Evolutionary conservation across 225 moss, liverwort and hornwort species (phyloP), one percentile per base, ranked within the genome.

Genomic region (Anthoceros angustus): DNA sequence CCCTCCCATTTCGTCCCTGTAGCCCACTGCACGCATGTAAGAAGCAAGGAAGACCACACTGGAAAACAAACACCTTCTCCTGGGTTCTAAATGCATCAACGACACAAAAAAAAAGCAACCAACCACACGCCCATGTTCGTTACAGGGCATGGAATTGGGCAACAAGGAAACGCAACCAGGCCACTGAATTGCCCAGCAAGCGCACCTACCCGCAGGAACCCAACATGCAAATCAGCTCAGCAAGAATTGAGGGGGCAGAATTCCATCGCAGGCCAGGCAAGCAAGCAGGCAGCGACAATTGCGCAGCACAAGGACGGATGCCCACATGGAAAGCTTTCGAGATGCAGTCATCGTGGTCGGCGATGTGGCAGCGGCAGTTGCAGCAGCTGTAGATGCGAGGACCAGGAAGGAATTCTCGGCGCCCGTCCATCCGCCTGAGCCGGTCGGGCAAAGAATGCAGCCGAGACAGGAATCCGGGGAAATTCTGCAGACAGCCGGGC

Each of bases 341-440:
- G 68, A 94, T 94, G 73, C 90, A 84, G 65, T 94, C 94, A 79
- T 94, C 94, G 85, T 94, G 94, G 73, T 94, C 88, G 50, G 94
- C 90, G 42, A 94, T 88, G 86, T 94, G 90, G 76, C 90, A 90
- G 69, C 94, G 94, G 82, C 94, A 94, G 79, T 94, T 86, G 80
- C 84, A 84, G 85, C 94, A 94, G 90, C 94, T 94, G 71, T 94
- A 94, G 79, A 94, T 94, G 70, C 94, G 87, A 5, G 94, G 86
- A 65, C 94, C 94, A 26, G 81, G 75, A 70, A 74, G 74, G 32
- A 32, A 32, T 32, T 32, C 32, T 32, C 32, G 32, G 32, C 32
- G 32, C 32, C 32, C 32, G 32, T 32, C 32, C 32, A 32, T 32
- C 32, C 32, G 32, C 32, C 32, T 32, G 32, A 32, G 32, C 32